These are phyloP conservation scores for Eucalyptus albens DNA, from an alignment of 345 rosid species.

Conservation along the genomic window DNA sequence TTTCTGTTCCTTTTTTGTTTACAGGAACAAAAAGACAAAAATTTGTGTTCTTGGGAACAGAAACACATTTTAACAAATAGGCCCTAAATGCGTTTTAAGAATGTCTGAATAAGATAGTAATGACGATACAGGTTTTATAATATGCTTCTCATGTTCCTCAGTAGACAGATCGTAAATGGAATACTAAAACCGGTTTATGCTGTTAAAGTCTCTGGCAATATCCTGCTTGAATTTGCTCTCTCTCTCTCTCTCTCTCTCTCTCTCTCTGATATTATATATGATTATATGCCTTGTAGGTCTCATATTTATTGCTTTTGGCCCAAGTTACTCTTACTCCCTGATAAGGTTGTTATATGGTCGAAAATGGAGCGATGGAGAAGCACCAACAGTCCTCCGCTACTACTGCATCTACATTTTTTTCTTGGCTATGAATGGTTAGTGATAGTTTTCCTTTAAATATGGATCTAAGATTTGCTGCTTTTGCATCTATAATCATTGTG, in stretches of 20 bases:
- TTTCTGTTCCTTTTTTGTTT: no score
- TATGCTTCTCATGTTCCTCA: background rate
- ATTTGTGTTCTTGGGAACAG: no score
- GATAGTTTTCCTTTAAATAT: background rate
- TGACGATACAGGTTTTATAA: background rate
- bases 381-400: constrained; percentile 61
- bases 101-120: background rate
- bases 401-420: constrained; percentile 75
- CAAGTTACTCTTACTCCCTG: constrained; percentile 91
- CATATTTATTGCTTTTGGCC: constrained; percentile 86
- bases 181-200: background rate
- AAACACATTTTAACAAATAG: no score
- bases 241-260: background rate
- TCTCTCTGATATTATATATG: background rate
- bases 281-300: background rate
- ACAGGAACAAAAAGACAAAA: no score
- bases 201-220: background rate
- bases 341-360: constrained; percentile 76
- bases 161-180: background rate
- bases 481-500: background rate
- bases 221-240: background rate
- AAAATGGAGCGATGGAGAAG: constrained; percentile 99
- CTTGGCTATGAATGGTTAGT: constrained; percentile 13
- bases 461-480: background rate
- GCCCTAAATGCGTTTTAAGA: background rate